phyloP scores from a whole-genome alignment of 2,329 filamentous ascomycete genomes.

The Mariannaea elegans region DNA sequence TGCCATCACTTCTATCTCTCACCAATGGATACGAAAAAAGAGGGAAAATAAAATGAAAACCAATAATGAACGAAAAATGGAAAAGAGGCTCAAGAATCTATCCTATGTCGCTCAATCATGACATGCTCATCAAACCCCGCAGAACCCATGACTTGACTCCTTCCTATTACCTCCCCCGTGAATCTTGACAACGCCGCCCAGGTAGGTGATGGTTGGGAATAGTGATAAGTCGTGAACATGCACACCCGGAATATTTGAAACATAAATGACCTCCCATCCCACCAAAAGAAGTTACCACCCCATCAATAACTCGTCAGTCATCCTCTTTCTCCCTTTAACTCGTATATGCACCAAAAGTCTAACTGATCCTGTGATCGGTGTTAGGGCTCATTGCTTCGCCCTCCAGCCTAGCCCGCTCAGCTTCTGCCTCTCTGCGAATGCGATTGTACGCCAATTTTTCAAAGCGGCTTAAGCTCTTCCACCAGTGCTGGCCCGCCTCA shows the following conservation, averaged over 20 bases:
- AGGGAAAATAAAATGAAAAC: conserved; percentile 14
- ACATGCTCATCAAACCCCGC: conserved; percentile 12
- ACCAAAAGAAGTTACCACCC: conserved; percentile 21
- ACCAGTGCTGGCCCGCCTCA: conserved; percentile 93
- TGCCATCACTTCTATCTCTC: conserved; percentile 1
- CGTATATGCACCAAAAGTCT: conserved; percentile 26
- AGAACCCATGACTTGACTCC: conserved; percentile 17
- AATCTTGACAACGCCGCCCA: conserved; percentile 38
- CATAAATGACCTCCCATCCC: conserved; percentile 23
- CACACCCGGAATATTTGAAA: conserved; percentile 27
- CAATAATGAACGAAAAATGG: conserved; percentile 25
- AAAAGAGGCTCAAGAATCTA: conserved; percentile 11
- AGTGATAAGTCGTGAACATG: conserved; percentile 29
- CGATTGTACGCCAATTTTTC: conserved; percentile 87
- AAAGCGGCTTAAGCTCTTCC: conserved; percentile 85
- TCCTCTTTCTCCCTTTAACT: not conserved
- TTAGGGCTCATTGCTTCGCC: conserved; percentile 53
- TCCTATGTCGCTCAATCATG: conserved; percentile 24
- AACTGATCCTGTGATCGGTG: conserved; percentile 61
- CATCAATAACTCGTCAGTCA: conserved; percentile 11
- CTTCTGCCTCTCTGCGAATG: conserved; percentile 73
- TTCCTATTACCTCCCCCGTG: conserved; percentile 1
- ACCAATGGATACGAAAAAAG: not conserved
- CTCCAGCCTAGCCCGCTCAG: conserved; percentile 58
- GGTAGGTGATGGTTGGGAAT: conserved; percentile 27